Percentiles rank a stretch among this genome's conserved stretches.
phyloP scores from a whole-genome alignment of 495 filamentous ascomycete genomes.

The Xanthoparmelia taractica region DNA sequence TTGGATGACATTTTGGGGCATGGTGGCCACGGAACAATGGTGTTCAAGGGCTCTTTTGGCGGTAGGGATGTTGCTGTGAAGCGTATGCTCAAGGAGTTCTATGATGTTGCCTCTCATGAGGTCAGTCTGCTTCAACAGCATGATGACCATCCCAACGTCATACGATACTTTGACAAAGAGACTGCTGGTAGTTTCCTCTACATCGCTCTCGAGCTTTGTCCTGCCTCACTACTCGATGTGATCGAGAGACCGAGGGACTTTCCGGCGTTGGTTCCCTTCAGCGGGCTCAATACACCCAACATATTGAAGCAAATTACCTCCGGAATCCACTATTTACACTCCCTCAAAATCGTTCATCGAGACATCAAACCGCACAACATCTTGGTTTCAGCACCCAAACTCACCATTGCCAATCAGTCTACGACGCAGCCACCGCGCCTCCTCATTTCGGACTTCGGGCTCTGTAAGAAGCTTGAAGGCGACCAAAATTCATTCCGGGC shows the following conservation, averaged over 20 bases:
- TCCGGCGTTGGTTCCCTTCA: constrained; percentile 46
- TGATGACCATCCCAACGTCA: constrained; percentile 92
- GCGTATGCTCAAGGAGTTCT: constrained; percentile 89
- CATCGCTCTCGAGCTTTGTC: constrained; percentile 93
- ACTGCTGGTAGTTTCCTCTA: constrained; percentile 86
- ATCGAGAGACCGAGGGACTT: constrained; percentile 61
- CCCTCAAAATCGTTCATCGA: constrained; percentile 88
- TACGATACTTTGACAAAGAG: constrained; percentile 90
- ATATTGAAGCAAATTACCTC: constrained; percentile 79
- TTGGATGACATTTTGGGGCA: constrained; percentile 65
- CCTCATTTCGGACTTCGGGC: constrained; percentile 92
- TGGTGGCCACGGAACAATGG: constrained; percentile 79
- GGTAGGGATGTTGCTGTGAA: constrained; percentile 93
- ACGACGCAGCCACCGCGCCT: constrained; percentile 49
- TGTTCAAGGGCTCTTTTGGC: constrained; percentile 78
- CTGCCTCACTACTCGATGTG: constrained; percentile 84
- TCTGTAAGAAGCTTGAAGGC: constrained; percentile 96
- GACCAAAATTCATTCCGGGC: constrained; percentile 91
- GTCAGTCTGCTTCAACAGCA: constrained; percentile 83
- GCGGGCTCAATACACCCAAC: constrained; percentile 47
- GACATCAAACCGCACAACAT: constrained; percentile 98
- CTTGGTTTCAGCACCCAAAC: constrained; percentile 56
- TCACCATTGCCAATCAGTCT: constrained; percentile 27
- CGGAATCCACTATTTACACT: constrained; percentile 82
- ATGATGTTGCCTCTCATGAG: constrained; percentile 90